phyloP scores from a whole-genome alignment of 2,329 filamentous ascomycete genomes.

The Berkeleyomyces basicola region DNA sequence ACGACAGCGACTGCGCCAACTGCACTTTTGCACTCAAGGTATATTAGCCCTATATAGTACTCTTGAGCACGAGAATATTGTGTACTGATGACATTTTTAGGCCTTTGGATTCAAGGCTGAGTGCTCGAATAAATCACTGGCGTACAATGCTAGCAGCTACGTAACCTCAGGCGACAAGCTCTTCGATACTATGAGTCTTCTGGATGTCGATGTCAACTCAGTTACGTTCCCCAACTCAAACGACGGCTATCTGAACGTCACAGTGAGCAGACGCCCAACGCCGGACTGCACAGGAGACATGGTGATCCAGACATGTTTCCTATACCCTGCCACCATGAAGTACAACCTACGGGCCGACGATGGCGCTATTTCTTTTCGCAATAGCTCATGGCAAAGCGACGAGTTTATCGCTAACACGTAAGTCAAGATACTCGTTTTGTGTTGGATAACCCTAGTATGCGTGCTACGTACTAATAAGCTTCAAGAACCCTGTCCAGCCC shows the following conservation, averaged over 20 bases:
- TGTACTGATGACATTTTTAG: not conserved
- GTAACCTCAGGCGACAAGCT: not conserved
- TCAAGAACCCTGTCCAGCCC: constrained; percentile 2
- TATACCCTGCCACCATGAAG: constrained; percentile 10
- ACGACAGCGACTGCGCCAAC: constrained; percentile 10
- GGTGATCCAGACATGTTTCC: constrained; percentile 10
- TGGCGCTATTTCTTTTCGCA: constrained; percentile 4
- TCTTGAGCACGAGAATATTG: not conserved
- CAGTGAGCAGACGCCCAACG: constrained; percentile 8
- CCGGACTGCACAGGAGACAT: constrained; percentile 9
- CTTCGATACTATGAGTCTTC: not conserved
- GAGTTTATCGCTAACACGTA: constrained; percentile 6
- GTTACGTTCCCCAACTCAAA: not conserved
- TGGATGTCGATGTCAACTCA: constrained; percentile 1
- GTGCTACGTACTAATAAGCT: not conserved
- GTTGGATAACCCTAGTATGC: not conserved
- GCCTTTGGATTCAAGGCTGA: constrained; percentile 10
- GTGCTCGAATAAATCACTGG: not conserved
- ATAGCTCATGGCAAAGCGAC: constrained; percentile 11
- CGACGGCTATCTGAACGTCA: constrained; percentile 12
- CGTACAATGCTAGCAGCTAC: constrained; percentile 8
- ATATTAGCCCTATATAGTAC: not conserved
- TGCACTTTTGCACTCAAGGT: constrained; percentile 12
- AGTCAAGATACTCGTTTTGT: not conserved
- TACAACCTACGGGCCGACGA: constrained; percentile 7